A percentile compares a stretch with the other conserved stretches of the same genome.
phyloP scores from a whole-genome alignment of 2,329 filamentous ascomycete species.

The Penicillium sumatraense region DNA sequence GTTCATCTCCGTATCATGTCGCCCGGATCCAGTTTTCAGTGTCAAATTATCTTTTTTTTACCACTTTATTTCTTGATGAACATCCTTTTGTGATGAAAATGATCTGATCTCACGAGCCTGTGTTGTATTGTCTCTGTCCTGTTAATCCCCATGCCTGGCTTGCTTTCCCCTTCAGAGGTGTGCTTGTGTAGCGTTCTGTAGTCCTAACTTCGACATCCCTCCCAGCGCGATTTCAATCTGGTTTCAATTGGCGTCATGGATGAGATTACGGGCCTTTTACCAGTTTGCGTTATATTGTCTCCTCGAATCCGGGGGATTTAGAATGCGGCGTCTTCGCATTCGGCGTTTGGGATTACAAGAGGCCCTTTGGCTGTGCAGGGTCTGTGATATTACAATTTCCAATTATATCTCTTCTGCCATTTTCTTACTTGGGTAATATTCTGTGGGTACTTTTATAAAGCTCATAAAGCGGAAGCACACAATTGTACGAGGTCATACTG shows the following conservation, averaged over 20 bases:
- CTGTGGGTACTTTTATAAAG: neutral
- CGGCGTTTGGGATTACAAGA: constrained; percentile 7
- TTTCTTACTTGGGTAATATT: neutral
- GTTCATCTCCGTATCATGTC: constrained; percentile 17
- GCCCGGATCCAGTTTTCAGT: constrained; percentile 17
- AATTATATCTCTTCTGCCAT: neutral
- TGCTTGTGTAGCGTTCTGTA: constrained; percentile 20
- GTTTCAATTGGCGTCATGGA: constrained; percentile 10
- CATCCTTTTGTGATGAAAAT: constrained; percentile 24
- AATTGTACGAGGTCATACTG: too few species aligned
- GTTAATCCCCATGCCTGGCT: constrained; percentile 1
- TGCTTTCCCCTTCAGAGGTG: neutral
- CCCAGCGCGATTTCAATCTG: constrained; percentile 5
- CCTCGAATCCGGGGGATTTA: constrained; percentile 6
- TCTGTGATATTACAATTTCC: constrained; percentile 4
- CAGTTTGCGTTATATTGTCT: constrained; percentile 1
- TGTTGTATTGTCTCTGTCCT: neutral
- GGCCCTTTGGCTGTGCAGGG: neutral
- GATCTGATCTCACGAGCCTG: constrained; percentile 19
- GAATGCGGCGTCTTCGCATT: constrained; percentile 11
- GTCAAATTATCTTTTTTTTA: constrained; percentile 16
- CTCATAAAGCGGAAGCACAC: too few species aligned
- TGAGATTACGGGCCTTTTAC: constrained; percentile 3
- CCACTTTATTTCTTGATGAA: constrained; percentile 17
- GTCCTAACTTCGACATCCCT: constrained; percentile 7